These are phyloP conservation scores for Dendrobium chrysotoxum DNA, from an alignment of 106 monocot species.

Conservation along the genomic window DNA sequence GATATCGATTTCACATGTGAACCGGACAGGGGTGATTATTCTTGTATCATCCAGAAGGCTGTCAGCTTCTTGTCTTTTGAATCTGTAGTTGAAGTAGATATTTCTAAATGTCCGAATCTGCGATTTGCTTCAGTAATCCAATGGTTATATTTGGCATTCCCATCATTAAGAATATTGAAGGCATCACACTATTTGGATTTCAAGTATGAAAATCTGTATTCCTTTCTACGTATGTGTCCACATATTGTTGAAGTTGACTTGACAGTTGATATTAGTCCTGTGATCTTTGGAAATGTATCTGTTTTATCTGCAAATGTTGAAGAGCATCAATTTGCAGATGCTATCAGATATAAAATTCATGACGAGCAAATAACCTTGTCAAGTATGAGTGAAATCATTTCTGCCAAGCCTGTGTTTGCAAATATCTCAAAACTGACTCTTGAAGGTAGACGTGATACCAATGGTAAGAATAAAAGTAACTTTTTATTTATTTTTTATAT, in stretches of 20 bases:
- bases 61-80: slow-evolving; percentile 26
- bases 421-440: slow-evolving; percentile 51
- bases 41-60: slow-evolving; percentile 8
- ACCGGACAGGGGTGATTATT: slow-evolving; percentile 13
- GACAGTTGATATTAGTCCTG: slow-evolving; percentile 47
- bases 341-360: slow-evolving; percentile 4
- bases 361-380: slow-evolving; percentile 5
- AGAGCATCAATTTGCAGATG: slow-evolving; percentile 10
- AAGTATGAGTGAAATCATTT: slow-evolving; percentile 6
- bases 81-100: slow-evolving; percentile 41
- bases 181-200: slow-evolving; percentile 38
- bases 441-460: slow-evolving; percentile 49
- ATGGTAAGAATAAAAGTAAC: slow-evolving; percentile 31
- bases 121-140: slow-evolving; percentile 25
- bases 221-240: slow-evolving; percentile 42
- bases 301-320: slow-evolving; percentile 43
- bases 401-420: slow-evolving; percentile 18
- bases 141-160: slow-evolving; percentile 43
- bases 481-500: background rate
- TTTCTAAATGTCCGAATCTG: slow-evolving; percentile 57
- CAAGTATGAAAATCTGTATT: slow-evolving; percentile 38
- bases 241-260: slow-evolving; percentile 55
- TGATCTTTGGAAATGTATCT: slow-evolving; percentile 19
- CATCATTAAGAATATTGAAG: slow-evolving; percentile 43
- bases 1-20: slow-evolving; percentile 24